phyloP scores from a whole-genome alignment of 164 flowering plant species.

The Euptelea pleiosperma region DNA sequence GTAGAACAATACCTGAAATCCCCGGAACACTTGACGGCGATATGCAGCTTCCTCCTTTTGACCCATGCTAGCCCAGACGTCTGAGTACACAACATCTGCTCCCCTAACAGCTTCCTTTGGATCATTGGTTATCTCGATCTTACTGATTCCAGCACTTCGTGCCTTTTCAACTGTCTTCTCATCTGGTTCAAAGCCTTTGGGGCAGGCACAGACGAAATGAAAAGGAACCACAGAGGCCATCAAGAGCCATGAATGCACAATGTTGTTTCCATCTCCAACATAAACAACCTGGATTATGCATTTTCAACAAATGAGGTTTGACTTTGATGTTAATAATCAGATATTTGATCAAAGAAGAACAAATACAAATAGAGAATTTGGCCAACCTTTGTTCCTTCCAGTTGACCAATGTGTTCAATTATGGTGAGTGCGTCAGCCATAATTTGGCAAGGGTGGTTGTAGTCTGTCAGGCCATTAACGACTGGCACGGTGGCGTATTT shows the following conservation, averaged over 20 bases:
- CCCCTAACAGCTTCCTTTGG: slow-evolving; percentile 91
- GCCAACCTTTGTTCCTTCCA: slow-evolving; percentile 90
- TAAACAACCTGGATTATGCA: slow-evolving; percentile 73
- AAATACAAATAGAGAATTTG: background rate
- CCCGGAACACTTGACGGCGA: slow-evolving; percentile 80
- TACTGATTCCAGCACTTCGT: slow-evolving; percentile 68
- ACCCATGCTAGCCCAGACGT: slow-evolving; percentile 99
- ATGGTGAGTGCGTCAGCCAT: slow-evolving; percentile 99
- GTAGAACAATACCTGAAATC: slow-evolving; percentile 71
- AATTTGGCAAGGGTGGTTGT: slow-evolving; percentile 94
- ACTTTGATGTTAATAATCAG: background rate
- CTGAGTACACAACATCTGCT: slow-evolving; percentile 95
- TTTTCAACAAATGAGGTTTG: slow-evolving; percentile 3
- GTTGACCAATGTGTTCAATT: slow-evolving; percentile 80
- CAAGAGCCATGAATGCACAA: slow-evolving; percentile 88
- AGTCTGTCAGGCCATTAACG: slow-evolving; percentile 94
- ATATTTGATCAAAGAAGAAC: background rate
- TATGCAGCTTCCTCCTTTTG: slow-evolving; percentile 94
- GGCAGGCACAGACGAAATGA: slow-evolving; percentile 94
- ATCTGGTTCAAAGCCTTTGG: slow-evolving; percentile 94
- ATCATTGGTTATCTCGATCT: slow-evolving; percentile 83
- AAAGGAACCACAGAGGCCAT: slow-evolving; percentile 80
- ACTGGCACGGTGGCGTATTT: slow-evolving; percentile 83
- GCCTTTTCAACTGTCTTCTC: slow-evolving; percentile 73
- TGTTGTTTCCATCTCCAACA: slow-evolving; percentile 97